A percentile compares a stretch with the other conserved stretches of the same genome.
Conservation (phyloP, 345 rosid genomes). For the Jatropha curcas region DNA sequence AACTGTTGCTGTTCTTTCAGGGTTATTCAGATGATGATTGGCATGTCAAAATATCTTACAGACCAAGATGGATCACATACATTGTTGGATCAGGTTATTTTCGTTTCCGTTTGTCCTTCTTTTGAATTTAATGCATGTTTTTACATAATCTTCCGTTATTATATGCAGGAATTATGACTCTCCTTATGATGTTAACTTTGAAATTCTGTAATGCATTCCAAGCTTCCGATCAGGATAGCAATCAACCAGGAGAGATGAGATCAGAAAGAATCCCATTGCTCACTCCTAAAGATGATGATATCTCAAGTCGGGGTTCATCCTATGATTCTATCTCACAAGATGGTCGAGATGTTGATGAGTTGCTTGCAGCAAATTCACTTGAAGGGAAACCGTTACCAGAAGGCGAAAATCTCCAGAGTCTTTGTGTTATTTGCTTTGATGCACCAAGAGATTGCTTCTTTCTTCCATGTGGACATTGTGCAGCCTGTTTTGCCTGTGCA, state of each 20-base stretch:
- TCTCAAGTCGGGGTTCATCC: constrained; percentile 53
- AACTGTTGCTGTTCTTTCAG: constrained; percentile 31
- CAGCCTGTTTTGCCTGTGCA: constrained; percentile 59
- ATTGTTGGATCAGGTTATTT: constrained; percentile 49
- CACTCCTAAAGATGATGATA: constrained; percentile 45
- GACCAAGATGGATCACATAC: constrained; percentile 58
- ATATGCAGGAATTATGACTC: constrained; percentile 44
- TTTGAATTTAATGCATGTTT: not conserved
- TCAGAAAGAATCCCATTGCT: constrained; percentile 46
- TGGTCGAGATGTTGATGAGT: constrained; percentile 44
- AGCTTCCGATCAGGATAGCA: constrained; percentile 5
- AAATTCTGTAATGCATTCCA: constrained; percentile 30
- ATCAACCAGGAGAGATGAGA: constrained; percentile 18
- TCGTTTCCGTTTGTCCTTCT: constrained; percentile 12
- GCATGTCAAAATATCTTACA: constrained; percentile 52
- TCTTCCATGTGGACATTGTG: constrained; percentile 73
- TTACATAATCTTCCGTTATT: constrained; percentile 12
- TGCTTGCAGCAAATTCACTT: constrained; percentile 16
- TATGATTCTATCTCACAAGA: constrained; percentile 50
- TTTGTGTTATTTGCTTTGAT: constrained; percentile 50
- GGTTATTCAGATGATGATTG: constrained; percentile 29
- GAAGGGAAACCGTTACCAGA: constrained; percentile 32
- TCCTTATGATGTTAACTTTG: constrained; percentile 37
- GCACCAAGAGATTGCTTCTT: constrained; percentile 60
- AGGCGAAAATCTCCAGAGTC: constrained; percentile 34